Base-by-base conservation (phyloP, 2,329 filamentous ascomycete species). In the Pseudogymnoascus sp. region DNA sequence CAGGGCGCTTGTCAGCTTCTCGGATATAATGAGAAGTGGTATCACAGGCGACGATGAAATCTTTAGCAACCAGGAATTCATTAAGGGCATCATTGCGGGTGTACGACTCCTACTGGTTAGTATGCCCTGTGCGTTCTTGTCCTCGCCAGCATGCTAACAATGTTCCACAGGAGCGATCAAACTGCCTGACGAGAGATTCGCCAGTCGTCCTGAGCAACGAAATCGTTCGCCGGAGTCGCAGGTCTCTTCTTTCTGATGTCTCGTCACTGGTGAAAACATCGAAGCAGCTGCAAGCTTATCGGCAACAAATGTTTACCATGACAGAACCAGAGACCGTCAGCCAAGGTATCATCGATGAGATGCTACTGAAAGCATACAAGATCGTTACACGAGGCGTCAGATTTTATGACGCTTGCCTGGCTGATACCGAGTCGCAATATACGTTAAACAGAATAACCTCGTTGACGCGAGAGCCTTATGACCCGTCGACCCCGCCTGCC, bases 341-440 rank as follows among this genome's bases (percentile, higher is more conserved):
- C 69, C 31, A 38, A 6, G 85, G 89, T 68, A 84, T 93, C 63
- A 84, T 97, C 63, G 93, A 97, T 71, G 90, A 96, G 73, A 91
- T 97, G 84, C 89, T 97, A 23, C 78, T 96, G 61, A 94, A 92
- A 74, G 92, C 92, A 0, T 97, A 96, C 78, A 92, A 90, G 72
- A 92, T 97, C 61, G 90, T 96, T n/a, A 93, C 88, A 58, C 87
- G 93, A 69, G 92, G 90, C 12, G 91, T 97, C 26, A 83, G 88
- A 49, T 97, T 99, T 71, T 81, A 96, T 43, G 94, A 99, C 68
- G 82, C 93, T 2, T 87, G 94, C 77, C 87, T 90, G 38, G 89
- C 85, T 14, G 83, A 87, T 68, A 75, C 79, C 55, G 77, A 78
- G 63, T 72, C 76, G 41, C 78, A 78, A 7, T 78, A 79, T 31